A percentile compares a stretch with the other conserved stretches of the same genome.
phyloP scores from a whole-genome alignment of 768 basidiomycete genomes.

The Rhizopogon vinicolor region DNA sequence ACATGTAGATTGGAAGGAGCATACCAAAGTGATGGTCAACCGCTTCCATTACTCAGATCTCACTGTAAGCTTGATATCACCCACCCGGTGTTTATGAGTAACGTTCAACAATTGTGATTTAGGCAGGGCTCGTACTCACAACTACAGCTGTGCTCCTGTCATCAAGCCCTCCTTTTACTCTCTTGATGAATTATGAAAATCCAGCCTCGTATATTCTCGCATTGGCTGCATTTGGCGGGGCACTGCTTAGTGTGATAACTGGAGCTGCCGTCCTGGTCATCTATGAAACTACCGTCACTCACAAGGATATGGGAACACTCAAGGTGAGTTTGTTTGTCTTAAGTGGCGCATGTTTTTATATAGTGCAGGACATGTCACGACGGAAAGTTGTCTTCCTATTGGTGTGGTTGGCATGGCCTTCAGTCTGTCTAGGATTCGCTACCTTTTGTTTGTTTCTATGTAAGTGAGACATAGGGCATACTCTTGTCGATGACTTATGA shows the following conservation, averaged over 20 bases:
- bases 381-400: background rate
- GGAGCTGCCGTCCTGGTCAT: background rate
- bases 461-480: background rate
- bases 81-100: background rate
- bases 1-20: background rate
- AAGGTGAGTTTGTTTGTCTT: background rate
- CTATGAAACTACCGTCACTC: background rate
- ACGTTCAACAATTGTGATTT: too few species aligned
- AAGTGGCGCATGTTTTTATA: background rate
- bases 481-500: background rate
- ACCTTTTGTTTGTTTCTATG: background rate
- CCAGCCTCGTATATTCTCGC: background rate
- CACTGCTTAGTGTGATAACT: background rate
- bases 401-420: background rate
- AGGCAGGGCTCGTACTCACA: background rate
- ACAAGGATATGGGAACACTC: background rate
- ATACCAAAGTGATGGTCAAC: background rate
- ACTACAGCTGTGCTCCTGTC: background rate
- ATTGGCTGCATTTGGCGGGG: background rate
- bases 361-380: background rate
- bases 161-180: background rate
- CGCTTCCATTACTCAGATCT: background rate
- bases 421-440: background rate
- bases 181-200: background rate
- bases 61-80: background rate